These are phyloP conservation scores for thale cress (Arabidopsis thaliana) DNA, from an alignment of 345 rosid species.

Conservation along the genomic window TAIR10.1 NC_003074.8:11608501-11609000, in stretches of 20 bases:
- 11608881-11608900: neutral
- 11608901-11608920: too few relatives aligned
- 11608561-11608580: neutral
- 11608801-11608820: neutral
- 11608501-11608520: too few relatives aligned
- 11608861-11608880: neutral
- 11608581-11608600: neutral
- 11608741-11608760: neutral
- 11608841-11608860: conserved; percentile 4
- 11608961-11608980: too few relatives aligned
- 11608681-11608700: neutral
- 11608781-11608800: neutral
- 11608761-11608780: neutral
- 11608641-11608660: neutral
- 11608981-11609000: neutral
- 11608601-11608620: neutral
- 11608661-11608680: too few relatives aligned
- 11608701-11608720: neutral
- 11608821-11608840: neutral
- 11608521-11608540: too few relatives aligned
- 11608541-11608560: neutral
- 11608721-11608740: neutral
- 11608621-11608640: neutral
- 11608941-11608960: too few relatives aligned
- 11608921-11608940: too few relatives aligned